Evolutionary conservation across 73 alveolate species (phyloP).

Genomic region (Vitrella brassicaformis): DNA sequence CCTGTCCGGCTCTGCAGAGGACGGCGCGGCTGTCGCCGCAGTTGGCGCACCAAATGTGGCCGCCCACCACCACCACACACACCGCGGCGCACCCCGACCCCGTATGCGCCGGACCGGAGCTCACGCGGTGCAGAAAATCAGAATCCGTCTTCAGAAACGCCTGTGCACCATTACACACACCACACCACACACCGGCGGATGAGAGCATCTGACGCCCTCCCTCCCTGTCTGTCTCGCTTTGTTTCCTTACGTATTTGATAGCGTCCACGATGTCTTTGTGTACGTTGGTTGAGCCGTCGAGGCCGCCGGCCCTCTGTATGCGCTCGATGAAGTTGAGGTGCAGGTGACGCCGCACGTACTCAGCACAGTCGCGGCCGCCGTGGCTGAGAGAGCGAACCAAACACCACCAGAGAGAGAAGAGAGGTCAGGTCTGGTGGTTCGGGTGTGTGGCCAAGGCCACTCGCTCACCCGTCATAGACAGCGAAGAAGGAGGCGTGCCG

Average conservation of each 20-base stretch:
- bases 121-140: background rate
- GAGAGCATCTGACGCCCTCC: background rate
- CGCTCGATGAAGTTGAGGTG: slow-evolving; percentile 36
- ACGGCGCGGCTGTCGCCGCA: slow-evolving; percentile 72
- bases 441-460: background rate
- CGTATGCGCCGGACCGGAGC: background rate
- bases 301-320: slow-evolving; percentile 21
- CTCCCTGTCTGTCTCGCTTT: too few relatives aligned
- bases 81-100: background rate
- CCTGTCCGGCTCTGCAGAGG: slow-evolving; percentile 51
- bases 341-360: slow-evolving; percentile 47
- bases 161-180: too few relatives aligned
- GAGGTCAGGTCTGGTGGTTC: background rate
- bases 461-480: slow-evolving; percentile 54
- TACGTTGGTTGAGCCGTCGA: slow-evolving; percentile 23
- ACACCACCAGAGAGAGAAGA: background rate
- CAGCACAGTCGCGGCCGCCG: slow-evolving; percentile 69
- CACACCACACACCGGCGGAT: background rate
- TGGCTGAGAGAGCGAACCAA: slow-evolving; percentile 12
- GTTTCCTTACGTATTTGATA: too few relatives aligned
- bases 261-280: too few relatives aligned
- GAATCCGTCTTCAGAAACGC: background rate
- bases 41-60: slow-evolving; percentile 38
- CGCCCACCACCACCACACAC: background rate
- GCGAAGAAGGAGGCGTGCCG: slow-evolving; percentile 46